Evolutionary conservation across 495 filamentous ascomycete species (phyloP).

Genomic region (Tuber magnatum): DNA sequence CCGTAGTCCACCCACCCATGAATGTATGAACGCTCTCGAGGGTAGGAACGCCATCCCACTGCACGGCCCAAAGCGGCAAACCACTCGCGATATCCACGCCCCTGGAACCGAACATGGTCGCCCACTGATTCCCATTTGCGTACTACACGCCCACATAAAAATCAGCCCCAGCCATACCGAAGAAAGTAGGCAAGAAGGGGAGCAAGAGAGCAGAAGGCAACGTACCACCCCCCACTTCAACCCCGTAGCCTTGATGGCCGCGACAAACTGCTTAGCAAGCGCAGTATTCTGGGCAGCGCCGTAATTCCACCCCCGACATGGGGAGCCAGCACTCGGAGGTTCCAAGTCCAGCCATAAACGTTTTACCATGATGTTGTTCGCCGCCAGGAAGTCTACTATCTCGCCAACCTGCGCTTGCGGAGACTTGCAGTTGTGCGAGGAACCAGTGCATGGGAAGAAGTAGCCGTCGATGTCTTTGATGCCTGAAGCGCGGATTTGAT

Average conservation of each 20-base stretch:
- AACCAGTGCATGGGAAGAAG: constrained; percentile 29
- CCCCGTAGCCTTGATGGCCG: constrained; percentile 27
- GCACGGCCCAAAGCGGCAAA: constrained; percentile 39
- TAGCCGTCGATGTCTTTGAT: constrained; percentile 35
- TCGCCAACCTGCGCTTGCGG: constrained; percentile 27
- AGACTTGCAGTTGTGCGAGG: constrained; percentile 22
- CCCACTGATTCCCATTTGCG: constrained; percentile 38
- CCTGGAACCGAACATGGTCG: constrained; percentile 36
- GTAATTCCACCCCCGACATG: constrained; percentile 28
- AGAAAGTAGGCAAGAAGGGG: not conserved
- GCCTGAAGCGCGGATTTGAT: constrained; percentile 15
- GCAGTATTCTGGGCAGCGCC: constrained; percentile 23
- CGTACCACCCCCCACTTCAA: constrained; percentile 31
- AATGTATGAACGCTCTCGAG: constrained; percentile 33
- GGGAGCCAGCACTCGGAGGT: constrained; percentile 6
- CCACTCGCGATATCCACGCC: constrained; percentile 35
- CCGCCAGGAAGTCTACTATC: constrained; percentile 20
- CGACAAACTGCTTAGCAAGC: constrained; percentile 29
- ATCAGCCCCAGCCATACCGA: not conserved
- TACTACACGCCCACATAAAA: constrained; percentile 5
- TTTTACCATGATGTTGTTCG: constrained; percentile 20
- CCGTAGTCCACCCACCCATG: constrained; percentile 40
- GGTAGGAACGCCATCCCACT: constrained; percentile 30
- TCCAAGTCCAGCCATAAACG: constrained; percentile 37
- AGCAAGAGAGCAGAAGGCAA: not conserved